Conservation (phyloP, 345 rosid species). For the Angophora floribunda region DNA sequence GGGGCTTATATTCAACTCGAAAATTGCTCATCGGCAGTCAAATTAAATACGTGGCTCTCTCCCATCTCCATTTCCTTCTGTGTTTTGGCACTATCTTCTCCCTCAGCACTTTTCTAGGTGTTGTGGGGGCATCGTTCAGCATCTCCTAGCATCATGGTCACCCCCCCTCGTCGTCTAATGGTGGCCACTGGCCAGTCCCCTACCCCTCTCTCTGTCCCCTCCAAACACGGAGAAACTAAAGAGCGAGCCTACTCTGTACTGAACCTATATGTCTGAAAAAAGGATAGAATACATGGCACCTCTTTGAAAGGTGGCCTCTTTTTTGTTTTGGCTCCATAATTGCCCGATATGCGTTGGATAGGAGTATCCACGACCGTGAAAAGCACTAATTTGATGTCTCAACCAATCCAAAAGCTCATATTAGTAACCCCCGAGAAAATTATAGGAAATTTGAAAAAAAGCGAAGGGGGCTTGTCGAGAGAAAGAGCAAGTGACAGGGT, state of each 20-base stretch:
- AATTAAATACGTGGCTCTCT: background rate
- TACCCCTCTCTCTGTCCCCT: background rate
- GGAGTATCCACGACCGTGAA: background rate
- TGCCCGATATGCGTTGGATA: background rate
- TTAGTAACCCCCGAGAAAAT: background rate
- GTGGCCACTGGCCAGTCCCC: background rate
- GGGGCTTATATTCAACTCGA: background rate
- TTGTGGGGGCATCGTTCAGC: background rate
- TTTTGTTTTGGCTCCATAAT: background rate
- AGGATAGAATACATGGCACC: background rate
- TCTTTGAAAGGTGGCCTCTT: background rate
- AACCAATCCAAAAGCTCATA: background rate
- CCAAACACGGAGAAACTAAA: background rate
- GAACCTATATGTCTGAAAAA: background rate
- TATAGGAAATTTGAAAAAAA: background rate
- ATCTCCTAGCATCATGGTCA: background rate
- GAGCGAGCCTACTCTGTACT: background rate
- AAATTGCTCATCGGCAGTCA: background rate
- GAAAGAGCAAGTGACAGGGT: background rate
- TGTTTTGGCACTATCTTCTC: background rate
- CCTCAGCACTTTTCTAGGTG: background rate
- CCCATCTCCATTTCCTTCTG: background rate
- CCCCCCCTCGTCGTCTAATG: background rate
- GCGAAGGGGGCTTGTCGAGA: background rate
- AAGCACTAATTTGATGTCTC: background rate